A percentile compares a stretch with the other conserved stretches of the same genome.
phyloP scores from a whole-genome alignment of 1,139 yeast species.

The Yamadazyma pseudoaaseri region DNA sequence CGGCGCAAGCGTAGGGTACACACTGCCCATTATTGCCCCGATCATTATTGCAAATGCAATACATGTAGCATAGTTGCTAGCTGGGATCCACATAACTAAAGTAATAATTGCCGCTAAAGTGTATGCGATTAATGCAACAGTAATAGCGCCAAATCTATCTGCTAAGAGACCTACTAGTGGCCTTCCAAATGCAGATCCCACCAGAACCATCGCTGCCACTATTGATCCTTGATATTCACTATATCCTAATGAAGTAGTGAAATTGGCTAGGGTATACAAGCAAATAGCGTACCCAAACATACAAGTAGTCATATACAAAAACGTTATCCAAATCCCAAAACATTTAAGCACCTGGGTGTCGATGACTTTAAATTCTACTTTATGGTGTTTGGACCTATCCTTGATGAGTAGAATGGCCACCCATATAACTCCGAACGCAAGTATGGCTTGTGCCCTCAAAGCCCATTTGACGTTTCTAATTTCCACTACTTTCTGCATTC shows the following conservation, averaged over 20 bases:
- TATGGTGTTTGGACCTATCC: constrained; percentile 5
- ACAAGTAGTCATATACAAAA: constrained; percentile 28
- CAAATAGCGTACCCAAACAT: constrained; percentile 39
- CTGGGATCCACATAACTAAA: constrained; percentile 63
- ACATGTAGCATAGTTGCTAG: constrained; percentile 52
- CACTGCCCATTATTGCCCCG: constrained; percentile 17
- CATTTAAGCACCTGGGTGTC: constrained; percentile 8
- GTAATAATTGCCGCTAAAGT: constrained; percentile 35
- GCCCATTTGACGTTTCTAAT: constrained; percentile 36
- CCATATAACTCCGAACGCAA: constrained; percentile 25
- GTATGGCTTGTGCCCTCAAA: constrained; percentile 34
- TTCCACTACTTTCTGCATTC: constrained; percentile 27
- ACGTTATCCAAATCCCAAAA: constrained; percentile 29
- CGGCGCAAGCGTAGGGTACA: constrained; percentile 11
- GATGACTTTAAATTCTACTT: constrained; percentile 14
- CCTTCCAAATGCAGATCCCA: constrained; percentile 42
- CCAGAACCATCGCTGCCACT: constrained; percentile 45
- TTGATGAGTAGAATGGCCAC: constrained; percentile 20
- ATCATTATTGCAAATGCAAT: constrained; percentile 15
- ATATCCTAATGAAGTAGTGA: constrained; percentile 26
- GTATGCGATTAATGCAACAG: constrained; percentile 35
- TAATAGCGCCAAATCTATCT: constrained; percentile 46
- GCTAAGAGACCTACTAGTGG: constrained; percentile 47
- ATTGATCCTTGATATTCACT: constrained; percentile 41
- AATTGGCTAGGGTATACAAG: constrained; percentile 35